Base-by-base conservation (phyloP, 1,139 yeast genomes). In the Saccharomyces hybrid region DNA sequence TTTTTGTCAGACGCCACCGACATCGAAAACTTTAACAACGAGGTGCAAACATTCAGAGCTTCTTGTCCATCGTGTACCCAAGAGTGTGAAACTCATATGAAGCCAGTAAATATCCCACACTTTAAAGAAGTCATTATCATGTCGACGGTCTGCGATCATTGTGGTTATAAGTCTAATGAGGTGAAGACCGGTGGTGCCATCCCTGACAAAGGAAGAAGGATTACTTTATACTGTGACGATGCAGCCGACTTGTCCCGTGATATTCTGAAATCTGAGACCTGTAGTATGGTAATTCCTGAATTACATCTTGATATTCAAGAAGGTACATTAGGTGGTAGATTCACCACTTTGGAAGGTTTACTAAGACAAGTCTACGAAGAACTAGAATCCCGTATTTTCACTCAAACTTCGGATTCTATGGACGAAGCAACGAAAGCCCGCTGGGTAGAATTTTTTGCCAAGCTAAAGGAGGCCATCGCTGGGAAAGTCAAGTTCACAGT, bases 181-280 rank as follows among this genome's bases (percentile, higher is more conserved):
- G 99, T 95, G 61, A 93, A 91, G 75, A 95, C 99, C 4, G 99
- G 99, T 56, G 99, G 99, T 61, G 95, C 87, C 20, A 86, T 95
- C 54, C 98, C 99, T 38, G 85, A 76, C 4, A 79, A 84, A 71
- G 99, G 98, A 58, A 83, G 84, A 61, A 83, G 78, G 60, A 82
- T 90, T 57, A 78, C 85, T 1, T 77, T 95, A 54, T 78, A 78
- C 62, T 85, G 93, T 59, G 91, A 89, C 56, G 98, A 93, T 64
- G 84, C 96, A 13, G 97, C 89, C 62, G 99, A 95, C 74, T 78
- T 95, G 65, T 86, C 96, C 28, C 83, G 99, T 74, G 99, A 95
- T 71, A 87, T 95, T 59, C 79, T 95, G 64, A 95, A 95, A 74
- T 85, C 95, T 23, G 99, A 95, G 75, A 86, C 96, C 20, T 93